A percentile compares a stretch with the other conserved stretches of the same genome.
Evolutionary conservation across 2,329 filamentous ascomycete genomes (phyloP).

Genomic region (Talaromyces rugulosus): DNA sequence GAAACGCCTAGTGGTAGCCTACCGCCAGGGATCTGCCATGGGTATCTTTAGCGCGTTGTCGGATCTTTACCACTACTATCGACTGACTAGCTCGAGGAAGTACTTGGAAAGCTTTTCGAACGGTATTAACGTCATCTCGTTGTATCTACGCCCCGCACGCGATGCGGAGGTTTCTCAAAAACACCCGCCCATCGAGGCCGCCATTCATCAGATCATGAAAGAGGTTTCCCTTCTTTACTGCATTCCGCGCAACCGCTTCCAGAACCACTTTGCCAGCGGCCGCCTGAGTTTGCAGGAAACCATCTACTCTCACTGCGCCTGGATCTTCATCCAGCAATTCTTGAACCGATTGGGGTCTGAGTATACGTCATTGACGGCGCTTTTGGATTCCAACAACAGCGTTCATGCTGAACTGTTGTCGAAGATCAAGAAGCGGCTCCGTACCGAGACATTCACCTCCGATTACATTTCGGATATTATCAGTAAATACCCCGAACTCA

Average conservation of each 20-base stretch:
- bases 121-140: conserved; percentile 92
- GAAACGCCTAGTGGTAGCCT: conserved; percentile 91
- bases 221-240: conserved; percentile 96
- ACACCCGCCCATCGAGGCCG: conserved; percentile 80
- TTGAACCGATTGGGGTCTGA: conserved; percentile 90
- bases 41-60: conserved; percentile 93
- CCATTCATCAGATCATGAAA: conserved; percentile 98
- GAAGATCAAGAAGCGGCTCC: conserved; percentile 91
- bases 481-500: conserved; percentile 78
- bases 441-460: conserved; percentile 94
- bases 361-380: conserved; percentile 78
- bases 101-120: conserved; percentile 99
- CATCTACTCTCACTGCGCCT: conserved; percentile 94
- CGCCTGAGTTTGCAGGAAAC: conserved; percentile 91
- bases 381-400: conserved; percentile 76
- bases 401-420: conserved; percentile 81
- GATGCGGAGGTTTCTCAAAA: conserved; percentile 51
- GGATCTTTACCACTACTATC: conserved; percentile 98
- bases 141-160: conserved; percentile 78
- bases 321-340: conserved; percentile 98
- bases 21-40: conserved; percentile 85
- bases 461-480: conserved; percentile 99
- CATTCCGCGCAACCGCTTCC: conserved; percentile 95
- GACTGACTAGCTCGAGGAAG: conserved; percentile 90
- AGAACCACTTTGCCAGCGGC: conserved; percentile 79